Evolutionary conservation across 2,329 filamentous ascomycete species (phyloP).

Genomic region (Chaetothyriales sp.): DNA sequence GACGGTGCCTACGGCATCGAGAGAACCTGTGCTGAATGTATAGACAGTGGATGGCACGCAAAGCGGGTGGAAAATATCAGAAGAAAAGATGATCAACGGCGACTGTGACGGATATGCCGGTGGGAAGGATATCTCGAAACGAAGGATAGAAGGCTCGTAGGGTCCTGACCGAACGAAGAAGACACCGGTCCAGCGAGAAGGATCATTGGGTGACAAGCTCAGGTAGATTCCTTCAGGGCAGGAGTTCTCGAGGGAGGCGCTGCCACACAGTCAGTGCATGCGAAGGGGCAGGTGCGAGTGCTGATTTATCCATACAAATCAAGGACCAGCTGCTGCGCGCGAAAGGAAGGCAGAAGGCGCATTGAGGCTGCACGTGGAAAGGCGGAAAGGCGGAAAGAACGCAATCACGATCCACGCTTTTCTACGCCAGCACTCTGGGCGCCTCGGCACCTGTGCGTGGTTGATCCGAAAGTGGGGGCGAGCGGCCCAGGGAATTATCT

Average conservation of each 20-base stretch:
- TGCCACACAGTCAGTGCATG: conserved; percentile 27
- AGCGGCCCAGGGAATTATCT: too few relatives aligned
- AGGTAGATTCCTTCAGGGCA: conserved; percentile 81
- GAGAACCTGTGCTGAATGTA: conserved; percentile 62
- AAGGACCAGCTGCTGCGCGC: conserved; percentile 62
- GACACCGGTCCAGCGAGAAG: conserved; percentile 76
- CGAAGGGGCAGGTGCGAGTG: background rate
- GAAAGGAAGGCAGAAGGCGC: conserved; percentile 35
- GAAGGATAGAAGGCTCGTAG: conserved; percentile 72
- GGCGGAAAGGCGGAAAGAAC: background rate
- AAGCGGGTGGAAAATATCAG: conserved; percentile 89
- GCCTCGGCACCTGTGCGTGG: background rate
- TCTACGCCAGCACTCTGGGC: background rate
- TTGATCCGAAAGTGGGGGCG: background rate
- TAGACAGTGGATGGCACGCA: conserved; percentile 90
- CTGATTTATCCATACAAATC: conserved; percentile 55
- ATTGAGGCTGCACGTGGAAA: conserved; percentile 5
- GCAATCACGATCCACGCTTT: background rate
- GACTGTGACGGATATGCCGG: conserved; percentile 62
- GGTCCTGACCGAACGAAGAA: conserved; percentile 89
- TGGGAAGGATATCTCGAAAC: conserved; percentile 82
- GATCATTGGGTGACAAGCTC: conserved; percentile 66
- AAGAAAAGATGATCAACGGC: conserved; percentile 74
- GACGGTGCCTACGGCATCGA: conserved; percentile 46
- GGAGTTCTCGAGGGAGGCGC: conserved; percentile 65